phyloP scores from a whole-genome alignment of 305 asterid species.

The Petunia hybrid region DNA sequence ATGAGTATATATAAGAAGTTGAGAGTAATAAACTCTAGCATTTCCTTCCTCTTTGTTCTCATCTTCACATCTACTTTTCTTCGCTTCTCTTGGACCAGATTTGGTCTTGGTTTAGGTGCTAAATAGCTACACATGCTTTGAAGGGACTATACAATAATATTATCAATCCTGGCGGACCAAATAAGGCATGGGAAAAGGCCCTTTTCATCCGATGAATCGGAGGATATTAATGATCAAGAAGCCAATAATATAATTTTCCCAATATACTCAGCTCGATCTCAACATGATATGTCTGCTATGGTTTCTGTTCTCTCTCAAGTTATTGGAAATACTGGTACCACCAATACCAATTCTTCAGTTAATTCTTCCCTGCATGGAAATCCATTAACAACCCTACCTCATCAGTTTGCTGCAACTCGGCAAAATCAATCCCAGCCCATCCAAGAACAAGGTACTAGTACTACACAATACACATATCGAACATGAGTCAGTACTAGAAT shows the following conservation, averaged over 20 bases:
- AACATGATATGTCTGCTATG: constrained; percentile 80
- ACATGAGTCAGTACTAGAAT: no score
- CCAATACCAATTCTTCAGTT: constrained; percentile 1
- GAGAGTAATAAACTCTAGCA: constrained; percentile 16
- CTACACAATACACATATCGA: no score
- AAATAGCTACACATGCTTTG: no score
- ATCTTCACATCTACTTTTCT: not conserved
- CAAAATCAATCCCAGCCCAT: constrained; percentile 43
- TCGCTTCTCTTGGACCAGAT: not conserved
- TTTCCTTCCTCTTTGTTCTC: constrained; percentile 1
- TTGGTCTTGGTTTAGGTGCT: not conserved
- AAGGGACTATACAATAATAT: no score
- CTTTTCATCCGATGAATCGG: constrained; percentile 55
- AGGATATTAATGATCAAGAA: constrained; percentile 31
- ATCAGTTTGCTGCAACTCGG: constrained; percentile 29
- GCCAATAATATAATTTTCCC: constrained; percentile 43
- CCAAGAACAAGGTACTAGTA: constrained; percentile 63
- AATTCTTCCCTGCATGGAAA: not conserved
- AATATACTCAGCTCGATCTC: constrained; percentile 63
- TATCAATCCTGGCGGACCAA: constrained; percentile 42
- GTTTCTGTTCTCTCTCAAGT: constrained; percentile 90
- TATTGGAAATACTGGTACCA: constrained; percentile 54
- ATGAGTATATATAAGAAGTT: constrained; percentile 7
- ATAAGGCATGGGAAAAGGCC: constrained; percentile 75
- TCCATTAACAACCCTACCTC: constrained; percentile 31